phyloP scores from a whole-genome alignment of 2,329 filamentous ascomycete genomes.

The Fusarium acutatum region DNA sequence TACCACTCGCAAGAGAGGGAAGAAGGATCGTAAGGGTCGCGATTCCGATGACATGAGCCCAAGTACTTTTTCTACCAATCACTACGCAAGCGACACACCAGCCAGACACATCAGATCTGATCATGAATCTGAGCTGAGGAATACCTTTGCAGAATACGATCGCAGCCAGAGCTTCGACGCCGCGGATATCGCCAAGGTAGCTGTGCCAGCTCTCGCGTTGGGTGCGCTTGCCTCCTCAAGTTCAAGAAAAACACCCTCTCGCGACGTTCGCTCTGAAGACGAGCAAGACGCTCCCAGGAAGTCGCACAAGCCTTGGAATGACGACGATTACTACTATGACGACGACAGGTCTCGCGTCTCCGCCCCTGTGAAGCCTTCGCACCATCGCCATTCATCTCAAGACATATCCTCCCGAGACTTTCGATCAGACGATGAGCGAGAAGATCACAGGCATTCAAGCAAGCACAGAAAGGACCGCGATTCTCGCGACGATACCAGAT shows the following conservation, averaged over 20 bases:
- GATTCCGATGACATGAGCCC: slow-evolving; percentile 39
- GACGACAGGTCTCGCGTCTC: slow-evolving; percentile 28
- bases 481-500: slow-evolving; percentile 15
- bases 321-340: slow-evolving; percentile 27
- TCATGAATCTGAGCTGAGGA: slow-evolving; percentile 16
- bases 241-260: slow-evolving; percentile 13
- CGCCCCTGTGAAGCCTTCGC: slow-evolving; percentile 20
- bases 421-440: slow-evolving; percentile 32
- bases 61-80: slow-evolving; percentile 43
- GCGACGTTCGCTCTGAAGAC: slow-evolving; percentile 30
- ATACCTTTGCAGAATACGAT: slow-evolving; percentile 11
- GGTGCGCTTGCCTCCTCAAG: slow-evolving; percentile 29
- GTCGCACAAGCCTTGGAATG: slow-evolving; percentile 16
- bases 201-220: slow-evolving; percentile 30
- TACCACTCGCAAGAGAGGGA: slow-evolving; percentile 44
- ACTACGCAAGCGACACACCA: slow-evolving; percentile 36
- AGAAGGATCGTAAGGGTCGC: slow-evolving; percentile 43
- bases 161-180: slow-evolving; percentile 12
- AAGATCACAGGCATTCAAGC: slow-evolving; percentile 19
- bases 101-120: slow-evolving; percentile 22
- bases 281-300: slow-evolving; percentile 11
- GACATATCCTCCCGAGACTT: slow-evolving; percentile 29
- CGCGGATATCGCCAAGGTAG: slow-evolving; percentile 22
- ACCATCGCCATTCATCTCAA: slow-evolving; percentile 27
- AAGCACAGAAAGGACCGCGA: slow-evolving; percentile 31